A percentile compares a stretch with the other conserved stretches of the same genome.
phyloP scores from a whole-genome alignment of 148 eudicot genomes.

The Mesembryanthemum crystallinum region DNA sequence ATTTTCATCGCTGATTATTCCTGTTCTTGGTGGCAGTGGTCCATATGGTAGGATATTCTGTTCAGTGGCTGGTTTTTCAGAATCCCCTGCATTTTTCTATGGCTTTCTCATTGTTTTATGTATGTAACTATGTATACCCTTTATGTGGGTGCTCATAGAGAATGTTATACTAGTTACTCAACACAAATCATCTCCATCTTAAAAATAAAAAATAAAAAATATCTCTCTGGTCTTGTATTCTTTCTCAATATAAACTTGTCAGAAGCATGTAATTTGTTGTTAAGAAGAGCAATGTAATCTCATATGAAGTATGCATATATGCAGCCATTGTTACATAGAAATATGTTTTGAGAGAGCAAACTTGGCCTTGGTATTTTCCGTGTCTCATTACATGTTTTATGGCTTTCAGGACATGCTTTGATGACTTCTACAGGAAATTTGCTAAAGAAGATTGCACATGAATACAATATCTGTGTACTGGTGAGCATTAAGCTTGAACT shows the following conservation, averaged over 20 bases:
- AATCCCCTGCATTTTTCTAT: neutral
- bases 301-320: neutral
- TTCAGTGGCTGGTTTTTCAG: neutral
- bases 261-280: too few relatives aligned
- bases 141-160: too few relatives aligned
- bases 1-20: constrained; percentile 74
- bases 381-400: constrained; percentile 23
- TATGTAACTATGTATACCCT: neutral
- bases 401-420: constrained; percentile 68
- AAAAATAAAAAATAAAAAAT: too few relatives aligned
- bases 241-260: too few relatives aligned
- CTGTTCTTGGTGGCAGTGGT: constrained; percentile 71
- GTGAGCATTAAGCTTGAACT: constrained; percentile 39
- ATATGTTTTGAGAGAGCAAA: neutral
- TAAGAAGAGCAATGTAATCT: neutral
- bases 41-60: constrained; percentile 53
- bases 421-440: constrained; percentile 76
- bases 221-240: too few relatives aligned
- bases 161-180: too few relatives aligned
- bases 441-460: constrained; percentile 74
- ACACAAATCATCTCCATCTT: too few relatives aligned
- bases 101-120: neutral
- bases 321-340: neutral
- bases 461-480: constrained; percentile 60
- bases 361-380: neutral